Base-by-base conservation (phyloP, 2,329 filamentous ascomycete species). In the Tolypocladium sp. region DNA sequence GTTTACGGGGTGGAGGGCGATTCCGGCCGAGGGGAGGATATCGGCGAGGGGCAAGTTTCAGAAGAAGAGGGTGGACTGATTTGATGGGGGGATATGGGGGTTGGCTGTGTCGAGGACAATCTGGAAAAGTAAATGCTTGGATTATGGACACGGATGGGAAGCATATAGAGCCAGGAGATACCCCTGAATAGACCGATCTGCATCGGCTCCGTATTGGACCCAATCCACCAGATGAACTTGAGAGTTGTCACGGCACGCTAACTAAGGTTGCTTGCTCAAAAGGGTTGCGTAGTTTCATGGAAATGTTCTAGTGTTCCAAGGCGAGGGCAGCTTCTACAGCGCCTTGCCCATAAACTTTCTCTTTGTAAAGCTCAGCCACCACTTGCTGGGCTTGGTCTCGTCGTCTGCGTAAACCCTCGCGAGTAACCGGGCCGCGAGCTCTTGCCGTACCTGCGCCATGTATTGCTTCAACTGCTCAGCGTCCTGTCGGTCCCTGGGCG, bases 331-430 rank as follows among this genome's bases (percentile, higher is more conserved):
- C 12, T 41, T 73, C 80, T 46, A 92, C 76, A 94, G 79, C 66
- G 85, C 84, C 85, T 97, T 97, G 74, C 92, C 92, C 94, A 99
- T 97, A 73, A 99, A 99, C 85, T 97, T 97, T 78, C 94, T 88
- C 87, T 97, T 97, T 58, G 90, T 91, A 74, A 97, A 99, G 81
- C 94, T 97, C 73, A 99, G 77, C 94, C 94, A 99, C 91, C 93
- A 97, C 86, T 95, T 84, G 75, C 79, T 83, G 58, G 85, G 84
- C 76, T 83, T 84, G 76, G 90, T 74, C 80, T 92, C 76, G 71
- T 84, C 74, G 77, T 92, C 92, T 58, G 89, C 88, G 73, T 96
- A 99, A 64, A 99, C 87, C 67, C 92, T 84, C 57, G 89, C 89
- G 71, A 97, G 77, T 77, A 99, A 80, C 72, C 94, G 83, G 59